Percentiles rank a stretch among this genome's conserved stretches.
Conservation (phyloP, 2,329 filamentous ascomycete genomes). For the Chaetomiaceae sp. region DNA sequence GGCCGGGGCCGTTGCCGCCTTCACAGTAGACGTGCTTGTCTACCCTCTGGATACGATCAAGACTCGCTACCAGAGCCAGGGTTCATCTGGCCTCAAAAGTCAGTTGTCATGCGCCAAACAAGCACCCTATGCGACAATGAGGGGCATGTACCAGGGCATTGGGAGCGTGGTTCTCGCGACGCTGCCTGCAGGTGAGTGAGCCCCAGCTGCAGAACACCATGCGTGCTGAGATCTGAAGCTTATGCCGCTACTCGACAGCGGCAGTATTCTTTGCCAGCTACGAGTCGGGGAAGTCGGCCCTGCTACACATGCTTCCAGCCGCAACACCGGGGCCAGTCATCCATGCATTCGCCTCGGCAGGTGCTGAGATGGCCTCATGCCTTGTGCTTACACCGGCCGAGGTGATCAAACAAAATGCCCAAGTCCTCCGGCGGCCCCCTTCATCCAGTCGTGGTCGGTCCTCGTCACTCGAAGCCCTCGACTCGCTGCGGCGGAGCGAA, state of each 20-base stretch:
- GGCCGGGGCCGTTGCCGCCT: constrained; percentile 81
- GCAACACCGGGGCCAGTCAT: constrained; percentile 62
- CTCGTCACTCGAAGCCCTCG: constrained; percentile 48
- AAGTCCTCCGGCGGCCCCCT: constrained; percentile 56
- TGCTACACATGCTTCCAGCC: constrained; percentile 47
- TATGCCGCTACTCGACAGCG: constrained; percentile 41
- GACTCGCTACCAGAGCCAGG: constrained; percentile 74
- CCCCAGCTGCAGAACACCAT: no score
- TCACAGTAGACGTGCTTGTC: constrained; percentile 78
- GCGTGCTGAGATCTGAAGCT: neutral
- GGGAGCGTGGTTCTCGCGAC: constrained; percentile 82
- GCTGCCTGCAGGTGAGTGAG: constrained; percentile 67
- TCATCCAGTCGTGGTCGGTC: constrained; percentile 26
- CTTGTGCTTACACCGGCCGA: constrained; percentile 83
- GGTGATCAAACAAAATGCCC: constrained; percentile 90
- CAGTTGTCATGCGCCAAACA: constrained; percentile 52
- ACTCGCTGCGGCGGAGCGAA: constrained; percentile 42
- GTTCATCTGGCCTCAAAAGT: constrained; percentile 65
- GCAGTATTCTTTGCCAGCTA: constrained; percentile 90
- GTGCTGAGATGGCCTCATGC: constrained; percentile 80
- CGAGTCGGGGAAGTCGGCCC: constrained; percentile 65
- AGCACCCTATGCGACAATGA: constrained; percentile 48
- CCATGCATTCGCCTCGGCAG: constrained; percentile 68
- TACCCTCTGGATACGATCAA: constrained; percentile 90
- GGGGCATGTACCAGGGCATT: constrained; percentile 81